Base-by-base conservation (phyloP, 352 stramenopile species). In the Globisporangium canariense region DNA sequence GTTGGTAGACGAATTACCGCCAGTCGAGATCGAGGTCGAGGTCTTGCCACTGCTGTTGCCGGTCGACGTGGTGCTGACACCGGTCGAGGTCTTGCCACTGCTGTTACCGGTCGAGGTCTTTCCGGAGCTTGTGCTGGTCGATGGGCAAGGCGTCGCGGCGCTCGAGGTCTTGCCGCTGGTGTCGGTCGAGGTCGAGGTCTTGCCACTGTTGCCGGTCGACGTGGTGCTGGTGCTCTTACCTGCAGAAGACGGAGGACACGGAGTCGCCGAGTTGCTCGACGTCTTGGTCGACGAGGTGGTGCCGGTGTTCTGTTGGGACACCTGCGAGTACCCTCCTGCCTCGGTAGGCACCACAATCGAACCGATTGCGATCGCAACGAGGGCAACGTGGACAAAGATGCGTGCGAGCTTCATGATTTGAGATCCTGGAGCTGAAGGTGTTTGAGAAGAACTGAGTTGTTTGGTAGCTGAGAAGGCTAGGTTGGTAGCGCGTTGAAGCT, bases 331-430 rank as follows among this genome's bases (percentile, higher is more conserved):
- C 32, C 30, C 32, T 28, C 36, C 52, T 2, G 52, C 52, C 5
- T 46, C 52, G 18, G 25, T 16, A 9, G 52, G 52, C 3, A 43
- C 20, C 28, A 46, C 18, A 28, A 43, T 0, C 2, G 30, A 16
- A 8, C 52, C 32, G 16, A 58, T 30, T 34, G 52, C 52, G 9
- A 58, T 46, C 52, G 52, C 32, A 30, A 58, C 52, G 18, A 58
- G 25, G 4, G 52, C 52, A 43, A 58, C 22, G 52, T 58, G 52
- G 9, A 58, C 36, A 18, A 58, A 30, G 36, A 58, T 46, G 22
- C 52, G 32, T 28, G 52, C 52, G 20, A 58, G 52, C 25, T 58
- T 45, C 52, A 58, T 58, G 18, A 28, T 28, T 28, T 28, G 25
- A 28, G 25, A 28, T 28, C 25, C 3, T 58, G 8, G 30, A 46